Base-by-base conservation (phyloP, 2,329 filamentous ascomycete species). In the Magnaporthiopsis incrustans region DNA sequence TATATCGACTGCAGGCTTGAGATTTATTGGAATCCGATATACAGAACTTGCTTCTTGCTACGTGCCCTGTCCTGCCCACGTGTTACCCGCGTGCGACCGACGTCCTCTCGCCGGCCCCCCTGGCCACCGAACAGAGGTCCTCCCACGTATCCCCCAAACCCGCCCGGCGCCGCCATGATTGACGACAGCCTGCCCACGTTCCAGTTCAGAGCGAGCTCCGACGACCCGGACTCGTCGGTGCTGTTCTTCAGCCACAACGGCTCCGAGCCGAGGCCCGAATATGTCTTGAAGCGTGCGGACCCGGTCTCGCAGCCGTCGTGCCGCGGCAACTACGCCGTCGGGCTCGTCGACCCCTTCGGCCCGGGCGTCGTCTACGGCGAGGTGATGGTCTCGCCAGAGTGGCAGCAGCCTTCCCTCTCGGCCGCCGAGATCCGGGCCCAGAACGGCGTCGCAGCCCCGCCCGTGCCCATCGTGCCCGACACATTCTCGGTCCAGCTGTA, bases 111-210 rank as follows among this genome's bases (percentile, higher is more conserved):
- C 35, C 35, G n/a, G n/a, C 8, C 7, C 8, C 8, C 35, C 12
- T 38, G 14, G 11, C 35, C 32, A 8, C 32, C 35, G 12, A 38
- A 12, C 35, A 12, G 35, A 38, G 12, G 12, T 15, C 35, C 14
- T 15, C 14, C 35, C 35, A 38, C 35, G 7, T 4, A 38, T 14
- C 15, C 15, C 38, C 38, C 35, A 33, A 10, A 33, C 32, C 32
- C 4, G 35, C 11, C 11, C 35, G 11, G 14, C 38, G 14, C 65
- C 70, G 74, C 68, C 65, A 97, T 97, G 92, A 84, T 96, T 71
- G 92, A 97, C 86, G 91, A 96, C 75, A 96, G 93, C 76, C 85
- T 97, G n/a, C 93, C 93, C 64, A 92, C 83, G 59, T 88, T 86
- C 72, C 82, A 78, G 69, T 82, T 83, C 73, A 81, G 79, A 67